These are phyloP conservation scores for Lizonia empirigonia DNA, from an alignment of 2,329 filamentous ascomycete genomes.

Conservation along the genomic window DNA sequence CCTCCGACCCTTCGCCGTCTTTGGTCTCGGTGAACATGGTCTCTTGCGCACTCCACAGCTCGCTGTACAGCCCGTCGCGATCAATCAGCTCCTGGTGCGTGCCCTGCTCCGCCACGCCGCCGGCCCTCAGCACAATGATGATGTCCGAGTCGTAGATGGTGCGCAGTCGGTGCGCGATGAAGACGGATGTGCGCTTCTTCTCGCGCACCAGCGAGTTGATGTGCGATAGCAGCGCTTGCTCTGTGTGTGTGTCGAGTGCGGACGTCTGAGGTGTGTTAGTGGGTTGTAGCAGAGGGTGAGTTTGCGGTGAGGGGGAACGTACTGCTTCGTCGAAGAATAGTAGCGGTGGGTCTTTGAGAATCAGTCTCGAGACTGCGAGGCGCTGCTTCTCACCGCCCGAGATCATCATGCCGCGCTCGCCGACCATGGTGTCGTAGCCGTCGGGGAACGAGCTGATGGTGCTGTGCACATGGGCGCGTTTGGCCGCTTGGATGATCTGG, in stretches of 20 bases:
- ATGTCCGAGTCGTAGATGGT: conserved; percentile 92
- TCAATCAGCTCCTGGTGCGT: conserved; percentile 86
- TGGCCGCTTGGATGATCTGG: conserved; percentile 76
- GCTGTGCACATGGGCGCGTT: conserved; percentile 82
- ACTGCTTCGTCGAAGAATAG: conserved; percentile 93
- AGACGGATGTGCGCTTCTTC: conserved; percentile 87
- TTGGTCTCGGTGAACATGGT: conserved; percentile 39
- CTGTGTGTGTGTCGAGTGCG: conserved; percentile 90
- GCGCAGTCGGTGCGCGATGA: conserved; percentile 87
- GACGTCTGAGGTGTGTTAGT: conserved; percentile 63
- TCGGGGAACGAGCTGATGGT: conserved; percentile 74
- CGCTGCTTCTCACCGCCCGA: conserved; percentile 94
- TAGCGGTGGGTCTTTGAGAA: conserved; percentile 87
- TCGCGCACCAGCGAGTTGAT: conserved; percentile 92
- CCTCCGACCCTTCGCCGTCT: conserved; percentile 5
- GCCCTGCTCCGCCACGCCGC: conserved; percentile 84
- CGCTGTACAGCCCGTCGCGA: conserved; percentile 77
- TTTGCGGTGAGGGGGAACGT: conserved; percentile 42
- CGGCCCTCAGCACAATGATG: conserved; percentile 88
- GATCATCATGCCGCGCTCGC: conserved; percentile 95
- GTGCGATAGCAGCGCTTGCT: conserved; percentile 86
- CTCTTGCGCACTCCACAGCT: conserved; percentile 76
- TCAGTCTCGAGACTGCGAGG: conserved; percentile 78
- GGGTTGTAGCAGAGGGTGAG: not conserved
- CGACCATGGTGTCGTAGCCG: conserved; percentile 90